Conservation (phyloP, 768 basidiomycete species). For the Tremella fuciformis region DNA sequence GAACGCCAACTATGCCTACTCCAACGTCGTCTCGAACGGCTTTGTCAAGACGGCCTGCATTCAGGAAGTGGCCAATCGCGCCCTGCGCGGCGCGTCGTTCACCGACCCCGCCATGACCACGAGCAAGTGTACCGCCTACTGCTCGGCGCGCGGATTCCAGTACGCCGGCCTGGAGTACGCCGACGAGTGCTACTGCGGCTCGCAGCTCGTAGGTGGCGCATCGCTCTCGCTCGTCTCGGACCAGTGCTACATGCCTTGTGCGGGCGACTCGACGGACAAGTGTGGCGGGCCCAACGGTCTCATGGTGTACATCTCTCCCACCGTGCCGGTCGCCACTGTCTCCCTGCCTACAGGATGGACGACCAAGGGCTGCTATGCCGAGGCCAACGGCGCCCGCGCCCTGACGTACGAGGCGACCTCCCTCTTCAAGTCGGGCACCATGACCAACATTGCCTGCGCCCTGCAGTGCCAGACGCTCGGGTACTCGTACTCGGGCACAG, state of each 20-base stretch:
- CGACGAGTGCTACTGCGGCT: slow-evolving; percentile 51
- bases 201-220: slow-evolving; percentile 33
- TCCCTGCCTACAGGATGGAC: slow-evolving; percentile 43
- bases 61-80: slow-evolving; percentile 32
- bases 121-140: slow-evolving; percentile 28
- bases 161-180: slow-evolving; percentile 51
- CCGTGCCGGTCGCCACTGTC: slow-evolving; percentile 17
- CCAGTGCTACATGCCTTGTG: slow-evolving; percentile 43
- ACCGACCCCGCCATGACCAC: slow-evolving; percentile 25
- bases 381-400: slow-evolving; percentile 32
- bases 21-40: slow-evolving; percentile 8
- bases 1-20: slow-evolving; percentile 16
- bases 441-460: slow-evolving; percentile 67
- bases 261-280: slow-evolving; percentile 30
- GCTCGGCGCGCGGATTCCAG: slow-evolving; percentile 36
- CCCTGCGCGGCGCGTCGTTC: slow-evolving; percentile 24
- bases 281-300: slow-evolving; percentile 45
- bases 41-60: slow-evolving; percentile 22
- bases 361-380: slow-evolving; percentile 36
- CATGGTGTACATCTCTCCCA: slow-evolving; percentile 27
- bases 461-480: slow-evolving; percentile 59
- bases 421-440: slow-evolving; percentile 48
- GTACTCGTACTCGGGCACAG: slow-evolving; percentile 67
- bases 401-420: slow-evolving; percentile 37
- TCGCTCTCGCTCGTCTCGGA: slow-evolving; percentile 20